Conservation (phyloP, 352 stramenopile species). For the Globisporangium spinosum region DNA sequence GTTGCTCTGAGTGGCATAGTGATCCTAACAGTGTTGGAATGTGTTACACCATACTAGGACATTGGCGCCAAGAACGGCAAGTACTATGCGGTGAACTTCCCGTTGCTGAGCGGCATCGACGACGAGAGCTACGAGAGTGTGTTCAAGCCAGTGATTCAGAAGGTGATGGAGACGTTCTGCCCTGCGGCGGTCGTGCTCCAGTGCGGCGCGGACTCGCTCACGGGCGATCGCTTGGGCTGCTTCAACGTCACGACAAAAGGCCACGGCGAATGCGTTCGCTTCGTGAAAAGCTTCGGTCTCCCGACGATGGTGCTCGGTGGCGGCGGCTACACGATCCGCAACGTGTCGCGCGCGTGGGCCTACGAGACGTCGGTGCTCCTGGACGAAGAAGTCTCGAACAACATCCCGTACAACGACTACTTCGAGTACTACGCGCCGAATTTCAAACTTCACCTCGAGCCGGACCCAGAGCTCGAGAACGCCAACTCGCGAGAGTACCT, state of each 20-base stretch:
- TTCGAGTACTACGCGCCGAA: conserved; percentile 97
- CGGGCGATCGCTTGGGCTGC: conserved; percentile 95
- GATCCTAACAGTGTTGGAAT: not conserved
- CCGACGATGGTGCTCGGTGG: conserved; percentile 96
- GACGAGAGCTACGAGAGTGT: conserved; percentile 94
- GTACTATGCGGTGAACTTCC: conserved; percentile 99
- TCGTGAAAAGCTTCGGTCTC: conserved; percentile 95
- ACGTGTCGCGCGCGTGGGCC: conserved; percentile 92
- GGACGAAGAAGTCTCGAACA: conserved; percentile 89
- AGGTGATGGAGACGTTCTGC: conserved; percentile 96
- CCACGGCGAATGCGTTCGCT: conserved; percentile 96
- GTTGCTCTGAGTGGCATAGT: not conserved
- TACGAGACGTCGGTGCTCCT: conserved; percentile 96
- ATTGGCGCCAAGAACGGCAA: conserved; percentile 90
- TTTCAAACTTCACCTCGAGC: conserved; percentile 85
- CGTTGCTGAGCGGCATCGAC: conserved; percentile 97
- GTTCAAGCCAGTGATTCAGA: conserved; percentile 93
- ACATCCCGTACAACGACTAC: conserved; percentile 99
- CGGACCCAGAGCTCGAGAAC: conserved; percentile 74
- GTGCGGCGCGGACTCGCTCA: conserved; percentile 97
- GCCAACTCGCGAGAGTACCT: conserved; percentile 82
- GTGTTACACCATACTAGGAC: conserved; percentile 25
- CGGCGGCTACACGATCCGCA: conserved; percentile 97
- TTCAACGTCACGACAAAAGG: conserved; percentile 98
- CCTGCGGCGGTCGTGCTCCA: conserved; percentile 96